phyloP scores from a whole-genome alignment of 768 basidiomycete genomes.

The Mycena alexandri region DNA sequence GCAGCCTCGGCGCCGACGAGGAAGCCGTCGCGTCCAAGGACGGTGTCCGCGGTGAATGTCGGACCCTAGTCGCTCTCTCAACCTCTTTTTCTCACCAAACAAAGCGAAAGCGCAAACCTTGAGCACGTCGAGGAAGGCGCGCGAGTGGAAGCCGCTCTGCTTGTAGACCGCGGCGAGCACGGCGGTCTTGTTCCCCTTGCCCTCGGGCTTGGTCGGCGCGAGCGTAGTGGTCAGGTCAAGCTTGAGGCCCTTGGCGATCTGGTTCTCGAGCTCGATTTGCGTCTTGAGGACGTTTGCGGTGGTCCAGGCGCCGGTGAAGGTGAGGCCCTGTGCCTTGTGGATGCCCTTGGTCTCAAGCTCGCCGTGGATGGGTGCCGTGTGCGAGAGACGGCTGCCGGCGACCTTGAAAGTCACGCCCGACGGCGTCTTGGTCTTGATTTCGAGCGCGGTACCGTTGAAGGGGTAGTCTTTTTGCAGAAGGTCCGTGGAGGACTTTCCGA shows the following conservation, averaged over 20 bases:
- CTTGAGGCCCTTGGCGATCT: slow-evolving; percentile 98
- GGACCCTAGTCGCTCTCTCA: slow-evolving; percentile 74
- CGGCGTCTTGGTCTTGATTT: slow-evolving; percentile 91
- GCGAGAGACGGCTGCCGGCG: slow-evolving; percentile 82
- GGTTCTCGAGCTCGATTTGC: slow-evolving; percentile 95
- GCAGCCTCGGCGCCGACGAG: slow-evolving; percentile 95
- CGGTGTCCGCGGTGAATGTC: slow-evolving; percentile 96
- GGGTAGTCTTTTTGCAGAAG: slow-evolving; percentile 93
- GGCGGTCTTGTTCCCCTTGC: slow-evolving; percentile 84
- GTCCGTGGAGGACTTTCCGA: slow-evolving; percentile 98
- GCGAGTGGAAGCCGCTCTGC: slow-evolving; percentile 95
- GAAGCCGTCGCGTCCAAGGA: slow-evolving; percentile 97
- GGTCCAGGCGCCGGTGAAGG: slow-evolving; percentile 96
- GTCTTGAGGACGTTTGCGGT: slow-evolving; percentile 93
- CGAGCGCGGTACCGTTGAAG: slow-evolving; percentile 77
- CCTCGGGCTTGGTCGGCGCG: slow-evolving; percentile 78
- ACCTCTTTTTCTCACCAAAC: slow-evolving; percentile 25
- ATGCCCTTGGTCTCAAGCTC: slow-evolving; percentile 97
- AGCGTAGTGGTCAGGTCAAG: slow-evolving; percentile 89
- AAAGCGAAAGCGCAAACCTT: slow-evolving; percentile 66
- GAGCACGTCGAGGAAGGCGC: slow-evolving; percentile 92
- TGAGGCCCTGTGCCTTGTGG: slow-evolving; percentile 92
- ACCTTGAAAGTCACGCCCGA: slow-evolving; percentile 96
- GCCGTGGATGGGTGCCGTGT: slow-evolving; percentile 79
- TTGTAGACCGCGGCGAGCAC: slow-evolving; percentile 90